phyloP scores from a whole-genome alignment of 2,329 filamentous ascomycete genomes.

The Lecanicillium sp. region DNA sequence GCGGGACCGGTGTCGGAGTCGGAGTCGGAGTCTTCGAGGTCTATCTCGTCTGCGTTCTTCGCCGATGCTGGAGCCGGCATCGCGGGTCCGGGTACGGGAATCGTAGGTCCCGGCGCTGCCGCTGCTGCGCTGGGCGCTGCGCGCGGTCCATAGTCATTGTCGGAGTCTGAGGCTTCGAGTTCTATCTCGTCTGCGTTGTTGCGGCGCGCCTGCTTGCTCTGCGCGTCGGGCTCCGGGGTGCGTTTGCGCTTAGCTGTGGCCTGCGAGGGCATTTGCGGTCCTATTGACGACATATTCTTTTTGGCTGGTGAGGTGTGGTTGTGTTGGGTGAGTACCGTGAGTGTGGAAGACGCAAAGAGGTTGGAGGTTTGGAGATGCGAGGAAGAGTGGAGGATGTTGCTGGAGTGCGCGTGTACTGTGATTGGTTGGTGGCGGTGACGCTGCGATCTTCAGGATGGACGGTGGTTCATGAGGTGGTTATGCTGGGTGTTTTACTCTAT shows the following conservation, averaged over 20 bases:
- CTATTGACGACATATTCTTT: conserved; percentile 59
- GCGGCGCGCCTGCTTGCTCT: conserved; percentile 36
- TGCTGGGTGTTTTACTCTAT: background rate
- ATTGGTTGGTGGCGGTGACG: conserved; percentile 2
- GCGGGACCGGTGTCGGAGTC: conserved; percentile 31
- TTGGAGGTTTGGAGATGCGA: background rate
- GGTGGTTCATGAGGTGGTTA: too few relatives aligned
- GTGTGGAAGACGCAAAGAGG: background rate
- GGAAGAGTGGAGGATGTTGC: background rate
- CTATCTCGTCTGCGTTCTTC: conserved; percentile 36
- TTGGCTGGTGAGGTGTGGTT: background rate
- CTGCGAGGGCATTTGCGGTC: conserved; percentile 64
- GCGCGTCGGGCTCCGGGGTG: conserved; percentile 38
- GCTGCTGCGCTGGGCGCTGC: conserved; percentile 16
- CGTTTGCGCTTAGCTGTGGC: conserved; percentile 58
- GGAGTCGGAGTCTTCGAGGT: conserved; percentile 32
- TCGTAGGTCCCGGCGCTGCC: conserved; percentile 15
- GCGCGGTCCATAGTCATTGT: conserved; percentile 37
- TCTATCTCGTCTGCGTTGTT: conserved; percentile 45
- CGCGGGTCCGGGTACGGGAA: conserved; percentile 20
- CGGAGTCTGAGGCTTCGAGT: conserved; percentile 33
- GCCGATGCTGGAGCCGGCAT: conserved; percentile 10
- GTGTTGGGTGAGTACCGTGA: background rate
- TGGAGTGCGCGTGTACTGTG: conserved; percentile 4
- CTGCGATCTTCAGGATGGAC: too few relatives aligned